Conservation (phyloP, 2,329 filamentous ascomycete species). For the Scedosporium boydii region DNA sequence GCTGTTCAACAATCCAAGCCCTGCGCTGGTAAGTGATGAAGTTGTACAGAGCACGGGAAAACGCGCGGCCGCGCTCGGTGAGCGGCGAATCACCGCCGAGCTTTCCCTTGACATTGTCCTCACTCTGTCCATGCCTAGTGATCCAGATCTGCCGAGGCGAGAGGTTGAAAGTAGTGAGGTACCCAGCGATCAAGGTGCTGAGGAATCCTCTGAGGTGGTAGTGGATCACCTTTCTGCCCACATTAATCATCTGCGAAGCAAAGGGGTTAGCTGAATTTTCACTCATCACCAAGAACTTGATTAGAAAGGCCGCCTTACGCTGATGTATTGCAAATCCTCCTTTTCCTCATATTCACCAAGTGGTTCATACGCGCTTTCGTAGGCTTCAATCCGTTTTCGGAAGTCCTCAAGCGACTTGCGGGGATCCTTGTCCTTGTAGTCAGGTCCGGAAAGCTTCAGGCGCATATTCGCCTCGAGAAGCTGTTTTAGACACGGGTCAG, state of each 20-base stretch:
- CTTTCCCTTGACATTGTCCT: slow-evolving; percentile 78
- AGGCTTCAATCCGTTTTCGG: slow-evolving; percentile 82
- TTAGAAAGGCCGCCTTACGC: slow-evolving; percentile 30
- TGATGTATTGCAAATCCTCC: slow-evolving; percentile 87
- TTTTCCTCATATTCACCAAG: slow-evolving; percentile 86
- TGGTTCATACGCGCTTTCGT: slow-evolving; percentile 88
- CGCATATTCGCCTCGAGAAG: slow-evolving; percentile 95
- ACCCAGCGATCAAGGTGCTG: slow-evolving; percentile 85
- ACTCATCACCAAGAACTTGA: neutral
- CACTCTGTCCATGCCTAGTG: slow-evolving; percentile 84
- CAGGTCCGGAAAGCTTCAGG: slow-evolving; percentile 86
- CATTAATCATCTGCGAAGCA: slow-evolving; percentile 72
- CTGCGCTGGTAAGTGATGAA: slow-evolving; percentile 77
- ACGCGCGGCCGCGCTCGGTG: slow-evolving; percentile 69
- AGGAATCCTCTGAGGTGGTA: slow-evolving; percentile 88
- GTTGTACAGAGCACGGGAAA: slow-evolving; percentile 66
- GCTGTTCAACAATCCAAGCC: slow-evolving; percentile 76
- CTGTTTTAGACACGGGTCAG: slow-evolving; percentile 18
- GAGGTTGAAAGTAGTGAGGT: slow-evolving; percentile 93
- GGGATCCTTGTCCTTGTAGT: slow-evolving; percentile 92
- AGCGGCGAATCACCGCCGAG: slow-evolving; percentile 86
- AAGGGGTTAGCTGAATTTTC: neutral
- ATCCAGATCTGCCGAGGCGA: slow-evolving; percentile 97
- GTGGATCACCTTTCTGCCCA: slow-evolving; percentile 86
- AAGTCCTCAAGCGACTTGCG: slow-evolving; percentile 79